phyloP scores from a whole-genome alignment of 2,329 filamentous ascomycete genomes.

The Akanthomyces uredinophilus region DNA sequence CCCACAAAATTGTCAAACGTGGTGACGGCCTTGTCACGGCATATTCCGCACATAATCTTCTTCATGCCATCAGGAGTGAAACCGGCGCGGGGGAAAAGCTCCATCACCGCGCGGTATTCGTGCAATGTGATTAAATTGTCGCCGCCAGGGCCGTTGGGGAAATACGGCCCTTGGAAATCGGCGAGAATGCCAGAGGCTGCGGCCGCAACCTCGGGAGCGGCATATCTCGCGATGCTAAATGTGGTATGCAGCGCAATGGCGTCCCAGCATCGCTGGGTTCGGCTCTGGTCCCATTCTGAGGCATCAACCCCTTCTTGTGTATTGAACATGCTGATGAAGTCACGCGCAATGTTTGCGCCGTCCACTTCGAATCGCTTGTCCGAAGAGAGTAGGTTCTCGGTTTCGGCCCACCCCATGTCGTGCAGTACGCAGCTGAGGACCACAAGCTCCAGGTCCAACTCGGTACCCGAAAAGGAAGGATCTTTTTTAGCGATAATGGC shows the following conservation, averaged over 20 bases:
- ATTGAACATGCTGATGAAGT: constrained; percentile 4
- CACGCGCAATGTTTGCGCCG: constrained; percentile 16
- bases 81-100: constrained; percentile 12
- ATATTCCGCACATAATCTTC: constrained; percentile 13
- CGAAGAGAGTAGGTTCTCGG: constrained; percentile 1
- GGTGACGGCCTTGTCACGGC: constrained; percentile 8
- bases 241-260: constrained; percentile 17
- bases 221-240: constrained; percentile 13
- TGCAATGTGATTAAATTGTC: constrained; percentile 11
- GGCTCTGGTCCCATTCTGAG: constrained; percentile 2
- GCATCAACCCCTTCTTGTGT: background rate
- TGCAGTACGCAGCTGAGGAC: constrained; percentile 17
- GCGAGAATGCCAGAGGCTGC: constrained; percentile 6
- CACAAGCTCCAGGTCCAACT: constrained; percentile 11
- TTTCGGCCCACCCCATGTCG: constrained; percentile 18
- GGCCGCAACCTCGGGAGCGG: constrained; percentile 14
- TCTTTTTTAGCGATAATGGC: constrained; percentile 14
- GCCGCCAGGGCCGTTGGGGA: constrained; percentile 4
- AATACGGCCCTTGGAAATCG: constrained; percentile 15
- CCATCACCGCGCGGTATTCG: constrained; percentile 11
- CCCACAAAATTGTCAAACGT: constrained; percentile 16
- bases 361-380: constrained; percentile 19
- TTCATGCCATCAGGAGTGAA: constrained; percentile 13
- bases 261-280: constrained; percentile 16
- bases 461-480: background rate